Base-by-base conservation (phyloP, 129 eudicot genomes). In the Pseudognaphalium luteoalbum region DNA sequence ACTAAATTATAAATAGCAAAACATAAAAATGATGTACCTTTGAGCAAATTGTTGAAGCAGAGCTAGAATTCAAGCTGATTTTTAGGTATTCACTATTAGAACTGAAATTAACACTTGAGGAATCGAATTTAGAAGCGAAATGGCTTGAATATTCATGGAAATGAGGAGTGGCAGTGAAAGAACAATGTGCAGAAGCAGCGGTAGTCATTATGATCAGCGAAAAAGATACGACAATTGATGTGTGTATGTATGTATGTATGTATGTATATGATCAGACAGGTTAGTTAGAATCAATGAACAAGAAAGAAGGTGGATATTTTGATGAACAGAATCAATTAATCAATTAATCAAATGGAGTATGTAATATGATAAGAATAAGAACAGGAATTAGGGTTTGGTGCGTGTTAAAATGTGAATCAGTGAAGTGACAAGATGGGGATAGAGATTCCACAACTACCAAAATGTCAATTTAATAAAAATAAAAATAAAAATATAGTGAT, bases 81-180 rank as follows among this genome's bases (percentile, higher is more conserved):
- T 84, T 71, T 19, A 79, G 34, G 14, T 78, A 64, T 68, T 84
- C 85, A 51, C 77, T 82, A 68, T 54, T 71, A 39, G 75, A 58
- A 22, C 81, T 80, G 71, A 85, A 87, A 72, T 70, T 78, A 66
- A 81, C 70, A 79, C 51, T 34, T 9, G 87, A 79, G 44, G 71
- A 71, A 16, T 87, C 93, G 62, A 68, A 4, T 67, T 81, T 77
- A 19, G 82, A 73, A 37, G 70, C n/a, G 35, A 69, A 60, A 14
- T 50, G 47, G 56, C 82, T 82, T 17, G 85, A 82, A 70, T 76
- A 76, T 58, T 73, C 84, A 70, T 73, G 78, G 21, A 86, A 70
- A 58, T 82, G 84, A 78, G 81, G 74, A 63, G 50, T 34, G 59
- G 82, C 57, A 29, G 85, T 72, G 73, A 80, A 78, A 20, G 89